Base-by-base conservation (phyloP, 2,329 filamentous ascomycete genomes). In the Fusarium sublunatum region DNA sequence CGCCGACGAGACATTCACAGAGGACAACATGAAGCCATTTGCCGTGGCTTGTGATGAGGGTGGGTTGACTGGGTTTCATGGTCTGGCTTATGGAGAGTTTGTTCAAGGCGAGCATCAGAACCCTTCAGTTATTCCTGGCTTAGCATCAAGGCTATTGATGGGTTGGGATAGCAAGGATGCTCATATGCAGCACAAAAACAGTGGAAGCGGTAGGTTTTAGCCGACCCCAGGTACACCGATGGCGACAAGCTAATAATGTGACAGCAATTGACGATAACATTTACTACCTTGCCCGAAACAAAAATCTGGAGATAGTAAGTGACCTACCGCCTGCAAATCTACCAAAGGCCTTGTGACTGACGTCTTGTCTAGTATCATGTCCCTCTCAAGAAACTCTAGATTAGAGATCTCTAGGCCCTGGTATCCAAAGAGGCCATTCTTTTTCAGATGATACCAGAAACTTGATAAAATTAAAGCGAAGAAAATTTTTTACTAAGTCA, bases 151-250 rank as follows among this genome's bases (percentile, higher is more conserved):
- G 49, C 62, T 77, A 56, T 54, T 79, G 24, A 56, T 79, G 34
- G 77, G 77, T 6, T 79, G 77, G 77, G 76, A 79, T 15, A 76
- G 72, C 57, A 76, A 71, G 59, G 75, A 76, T 35, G 77, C 73
- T 19, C 77, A 79, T 62, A 36, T 76, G 29, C 69, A 72, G 13
- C 67, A 77, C 50, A 73, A 70, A 28, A 73, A 69, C 24, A 67
- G 68, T 13, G 71, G 68, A 9, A 75, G 71, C 50, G 56, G 75
- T 75, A 59, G 45, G 73, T 45, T 24, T 19, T 10, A 15, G 7
- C 25, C 12, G n/a, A 15, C 35, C 19, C 13, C 15, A n/a, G 28
- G 10, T 28, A 25, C 28, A 8, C 11, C 19, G 13, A 31, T 25
- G 19, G 11, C 12, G 22, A 12, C 22, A 7, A 38, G 19, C 42